Evolutionary conservation across 2,329 filamentous ascomycete species (phyloP), one percentile per base, ranked within the genome.

Genomic region (Pezicula neosporulosa): DNA sequence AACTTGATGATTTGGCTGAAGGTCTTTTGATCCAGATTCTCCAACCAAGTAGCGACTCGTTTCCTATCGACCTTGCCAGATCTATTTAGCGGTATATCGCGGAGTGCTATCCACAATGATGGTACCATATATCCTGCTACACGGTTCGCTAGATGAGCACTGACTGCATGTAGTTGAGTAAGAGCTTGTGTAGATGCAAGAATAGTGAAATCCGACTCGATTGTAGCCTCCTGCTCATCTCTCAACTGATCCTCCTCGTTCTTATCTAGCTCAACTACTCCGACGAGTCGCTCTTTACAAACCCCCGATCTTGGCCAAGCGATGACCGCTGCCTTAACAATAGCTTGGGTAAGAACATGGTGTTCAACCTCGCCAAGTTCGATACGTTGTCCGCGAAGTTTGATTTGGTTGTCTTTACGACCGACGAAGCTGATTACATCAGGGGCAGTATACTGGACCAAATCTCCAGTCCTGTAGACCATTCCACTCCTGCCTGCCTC

Each of bases 321-420:
- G n/a, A 36, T n/a, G 9, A 36, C 33, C 9, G 33, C 33, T 9
- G 33, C 33, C 33, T 36, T 9, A 8, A 33, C 24, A 10, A 21
- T 15, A 21, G 24, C 19, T n/a, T 36, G 33, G 9, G 33, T 36
- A 9, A 36, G 33, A 18, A 50, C 10, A 27, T 56, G 51, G 30
- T 55, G 50, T 35, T 60, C 58, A 4, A 60, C 51, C 18, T 57
- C 58, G 10, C 51, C 55, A 15, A 60, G 45, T 47, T 60, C 58
- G 19, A 60, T 49, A 15, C 58, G 42, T 36, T 59, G 58, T 4
- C 58, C 58, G 6, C 54, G 49, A 15, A 60, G 35, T 36, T 89
- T 88, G 50, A 85, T 78, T 63, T 84, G 83, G 21, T 77, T 78
- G 59, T 87, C 85, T 45, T 77, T 77, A 45, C 85, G 76, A 7